These are phyloP conservation scores for Fusarium clavum DNA, from an alignment of 2,329 filamentous ascomycete species.

Conservation along the genomic window DNA sequence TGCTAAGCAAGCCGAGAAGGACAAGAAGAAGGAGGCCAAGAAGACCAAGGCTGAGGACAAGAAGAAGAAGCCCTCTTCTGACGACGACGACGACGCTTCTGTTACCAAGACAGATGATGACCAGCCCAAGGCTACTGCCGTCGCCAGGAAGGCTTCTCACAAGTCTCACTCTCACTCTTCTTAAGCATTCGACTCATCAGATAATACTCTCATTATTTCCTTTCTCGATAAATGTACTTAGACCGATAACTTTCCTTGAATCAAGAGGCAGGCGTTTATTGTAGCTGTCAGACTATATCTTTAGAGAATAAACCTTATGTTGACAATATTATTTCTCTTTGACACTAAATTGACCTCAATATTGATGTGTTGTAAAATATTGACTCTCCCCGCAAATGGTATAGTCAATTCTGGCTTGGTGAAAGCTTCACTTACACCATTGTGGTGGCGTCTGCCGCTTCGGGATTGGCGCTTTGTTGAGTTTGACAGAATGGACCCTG, in stretches of 20 bases:
- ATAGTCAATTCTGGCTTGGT: neutral
- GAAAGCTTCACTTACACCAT: neutral
- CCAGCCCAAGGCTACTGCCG: neutral
- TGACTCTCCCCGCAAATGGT: accelerated
- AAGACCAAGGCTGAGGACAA: neutral
- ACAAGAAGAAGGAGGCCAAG: conserved; percentile 9
- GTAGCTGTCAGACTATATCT: neutral
- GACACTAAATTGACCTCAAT: too few relatives aligned
- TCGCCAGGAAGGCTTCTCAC: neutral
- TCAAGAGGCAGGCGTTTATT: neutral
- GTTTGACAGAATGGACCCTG: neutral
- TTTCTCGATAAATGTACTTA: neutral
- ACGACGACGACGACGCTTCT: neutral
- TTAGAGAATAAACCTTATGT: neutral
- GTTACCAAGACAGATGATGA: neutral
- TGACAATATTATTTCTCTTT: neutral
- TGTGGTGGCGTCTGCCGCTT: neutral
- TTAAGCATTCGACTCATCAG: neutral
- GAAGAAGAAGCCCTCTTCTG: neutral
- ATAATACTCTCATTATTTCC: neutral
- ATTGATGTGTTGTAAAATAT: too few relatives aligned
- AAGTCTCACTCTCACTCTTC: neutral
- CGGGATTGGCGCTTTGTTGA: neutral
- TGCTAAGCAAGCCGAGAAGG: neutral
- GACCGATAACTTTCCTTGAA: neutral